Evolutionary conservation across 306 rosid genomes (phyloP).

Genomic region (Fagus crenata): DNA sequence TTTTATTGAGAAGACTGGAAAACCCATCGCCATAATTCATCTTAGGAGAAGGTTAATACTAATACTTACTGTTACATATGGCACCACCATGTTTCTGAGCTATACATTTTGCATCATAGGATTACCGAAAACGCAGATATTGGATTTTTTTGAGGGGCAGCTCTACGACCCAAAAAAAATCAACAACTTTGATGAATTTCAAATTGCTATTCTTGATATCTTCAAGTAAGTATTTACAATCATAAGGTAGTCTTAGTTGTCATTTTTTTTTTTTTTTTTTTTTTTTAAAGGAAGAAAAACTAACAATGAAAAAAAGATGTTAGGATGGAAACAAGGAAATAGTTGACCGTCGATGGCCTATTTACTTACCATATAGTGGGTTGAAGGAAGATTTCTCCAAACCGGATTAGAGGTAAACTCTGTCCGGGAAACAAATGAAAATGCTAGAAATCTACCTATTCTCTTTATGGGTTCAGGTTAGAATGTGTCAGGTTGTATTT

Average conservation of each 20-base stretch:
- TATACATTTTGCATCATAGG: slow-evolving; percentile 38
- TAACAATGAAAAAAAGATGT: not conserved
- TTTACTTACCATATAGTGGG: no score
- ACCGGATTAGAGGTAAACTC: no score
- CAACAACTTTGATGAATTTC: slow-evolving; percentile 29
- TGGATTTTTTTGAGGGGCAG: slow-evolving; percentile 22
- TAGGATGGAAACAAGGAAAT: no score
- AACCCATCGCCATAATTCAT: no score
- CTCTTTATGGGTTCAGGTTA: no score
- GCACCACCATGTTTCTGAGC: not conserved
- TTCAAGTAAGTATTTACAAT: slow-evolving; percentile 46
- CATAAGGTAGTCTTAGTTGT: not conserved
- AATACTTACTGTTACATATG: no score
- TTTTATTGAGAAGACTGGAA: no score
- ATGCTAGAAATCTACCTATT: not conserved
- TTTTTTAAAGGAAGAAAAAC: not conserved
- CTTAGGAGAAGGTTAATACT: no score
- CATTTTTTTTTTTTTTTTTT: not conserved
- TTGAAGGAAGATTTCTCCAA: no score
- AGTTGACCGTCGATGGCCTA: no score
- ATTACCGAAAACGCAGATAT: slow-evolving; percentile 27
- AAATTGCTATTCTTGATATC: slow-evolving; percentile 57
- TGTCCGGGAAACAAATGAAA: not conserved
- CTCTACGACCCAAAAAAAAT: slow-evolving; percentile 35
- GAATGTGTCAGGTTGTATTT: no score